Evolutionary conservation across 2,329 filamentous ascomycete genomes (phyloP).

Genomic region (Penicillium sp.): DNA sequence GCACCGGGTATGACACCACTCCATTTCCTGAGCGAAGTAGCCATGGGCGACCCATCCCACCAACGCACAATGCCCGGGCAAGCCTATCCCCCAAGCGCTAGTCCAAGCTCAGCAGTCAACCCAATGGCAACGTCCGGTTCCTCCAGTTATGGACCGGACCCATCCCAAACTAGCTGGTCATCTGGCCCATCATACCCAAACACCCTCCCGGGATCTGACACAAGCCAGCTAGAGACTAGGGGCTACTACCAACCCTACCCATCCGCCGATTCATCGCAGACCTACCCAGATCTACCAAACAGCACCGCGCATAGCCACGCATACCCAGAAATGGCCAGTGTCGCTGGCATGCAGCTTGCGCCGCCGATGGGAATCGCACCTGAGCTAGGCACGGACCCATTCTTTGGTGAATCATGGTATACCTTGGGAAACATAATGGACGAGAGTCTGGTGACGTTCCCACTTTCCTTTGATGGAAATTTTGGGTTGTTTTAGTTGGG

Average conservation of each 20-base stretch:
- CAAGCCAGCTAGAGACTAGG: slow-evolving; percentile 5
- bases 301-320: slow-evolving; percentile 3
- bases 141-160: background rate
- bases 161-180: slow-evolving; percentile 15
- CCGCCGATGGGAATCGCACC: slow-evolving; percentile 25
- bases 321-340: slow-evolving; percentile 22
- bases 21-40: slow-evolving; percentile 43
- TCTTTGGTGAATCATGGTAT: slow-evolving; percentile 31
- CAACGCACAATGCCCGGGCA: background rate
- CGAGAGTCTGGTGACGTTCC: slow-evolving; percentile 33
- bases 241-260: slow-evolving; percentile 12
- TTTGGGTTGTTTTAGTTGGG: slow-evolving; percentile 24
- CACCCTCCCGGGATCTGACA: slow-evolving; percentile 7
- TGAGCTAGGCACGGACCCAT: slow-evolving; percentile 28
- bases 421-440: slow-evolving; percentile 35
- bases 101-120: slow-evolving; percentile 4
- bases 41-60: slow-evolving; percentile 35
- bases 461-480: slow-evolving; percentile 24
- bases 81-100: background rate
- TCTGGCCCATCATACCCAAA: slow-evolving; percentile 13
- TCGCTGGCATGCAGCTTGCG: slow-evolving; percentile 16
- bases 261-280: slow-evolving; percentile 10
- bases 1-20: slow-evolving; percentile 34
- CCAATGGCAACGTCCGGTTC: background rate
- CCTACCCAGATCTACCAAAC: slow-evolving; percentile 7